A percentile compares a stretch with the other conserved stretches of the same genome.
phyloP scores from a whole-genome alignment of 352 stramenopile species.

The Phytophthora melonis region DNA sequence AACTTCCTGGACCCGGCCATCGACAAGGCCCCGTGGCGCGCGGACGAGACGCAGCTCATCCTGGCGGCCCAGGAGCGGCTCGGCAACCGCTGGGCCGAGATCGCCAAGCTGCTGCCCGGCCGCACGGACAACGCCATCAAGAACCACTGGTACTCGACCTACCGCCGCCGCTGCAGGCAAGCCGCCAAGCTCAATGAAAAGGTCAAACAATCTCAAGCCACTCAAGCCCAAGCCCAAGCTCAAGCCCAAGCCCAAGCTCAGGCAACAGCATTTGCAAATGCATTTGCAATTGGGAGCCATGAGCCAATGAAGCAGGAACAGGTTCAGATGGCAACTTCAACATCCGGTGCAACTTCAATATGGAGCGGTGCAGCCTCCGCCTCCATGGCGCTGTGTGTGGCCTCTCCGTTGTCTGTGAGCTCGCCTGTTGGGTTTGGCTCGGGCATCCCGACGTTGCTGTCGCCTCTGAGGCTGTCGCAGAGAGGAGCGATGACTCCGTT shows the following conservation, averaged over 20 bases:
- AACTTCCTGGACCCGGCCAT: constrained; percentile 96
- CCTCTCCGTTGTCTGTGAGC: constrained; percentile 52
- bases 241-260: no score
- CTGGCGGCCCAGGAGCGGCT: constrained; percentile 69
- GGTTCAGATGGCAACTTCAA: constrained; percentile 2
- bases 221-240: background rate
- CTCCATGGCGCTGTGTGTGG: constrained; percentile 13
- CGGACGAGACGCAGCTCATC: constrained; percentile 92
- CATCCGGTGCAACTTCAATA: background rate
- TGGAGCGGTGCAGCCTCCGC: constrained; percentile 14
- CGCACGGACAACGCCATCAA: constrained; percentile 94
- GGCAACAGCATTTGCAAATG: constrained; percentile 3
- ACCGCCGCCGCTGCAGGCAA: constrained; percentile 63
- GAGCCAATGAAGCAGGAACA: constrained; percentile 9
- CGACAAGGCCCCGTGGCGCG: constrained; percentile 93
- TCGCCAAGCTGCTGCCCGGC: constrained; percentile 91
- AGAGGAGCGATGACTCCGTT: constrained; percentile 10
- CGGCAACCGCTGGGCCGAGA: constrained; percentile 93
- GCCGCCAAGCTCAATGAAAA: constrained; percentile 53
- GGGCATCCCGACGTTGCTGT: constrained; percentile 24
- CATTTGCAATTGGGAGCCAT: background rate
- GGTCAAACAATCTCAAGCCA: constrained; percentile 7
- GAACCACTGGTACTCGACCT: constrained; percentile 93
- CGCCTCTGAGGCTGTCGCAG: constrained; percentile 31
- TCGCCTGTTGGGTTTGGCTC: constrained; percentile 30